Percentiles rank a stretch among this genome's conserved stretches.
These are phyloP conservation scores for Pseudogymnoascus sp. DNA, from an alignment of 2,329 filamentous ascomycete genomes.

Conservation along the genomic window DNA sequence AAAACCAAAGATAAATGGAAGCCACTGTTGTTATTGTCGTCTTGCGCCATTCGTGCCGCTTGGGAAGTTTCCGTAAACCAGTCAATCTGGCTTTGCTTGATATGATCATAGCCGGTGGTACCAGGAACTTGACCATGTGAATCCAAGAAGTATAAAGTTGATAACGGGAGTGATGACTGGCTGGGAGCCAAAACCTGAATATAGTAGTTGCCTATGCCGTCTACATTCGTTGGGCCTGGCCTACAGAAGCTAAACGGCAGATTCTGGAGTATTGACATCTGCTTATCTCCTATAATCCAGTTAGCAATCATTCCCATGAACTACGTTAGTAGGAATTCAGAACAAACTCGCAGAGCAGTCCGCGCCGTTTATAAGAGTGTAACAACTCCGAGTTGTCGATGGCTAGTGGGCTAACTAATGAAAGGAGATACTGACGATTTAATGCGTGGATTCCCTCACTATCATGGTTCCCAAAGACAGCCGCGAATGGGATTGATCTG, in stretches of 20 bases:
- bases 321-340: too few relatives aligned
- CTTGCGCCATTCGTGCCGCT: conserved; percentile 61
- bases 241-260: conserved; percentile 79
- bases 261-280: conserved; percentile 78
- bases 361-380: conserved; percentile 17
- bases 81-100: conserved; percentile 83
- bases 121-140: conserved; percentile 82
- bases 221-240: conserved; percentile 71
- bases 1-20: conserved; percentile 86
- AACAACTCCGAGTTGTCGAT: conserved; percentile 17
- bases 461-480: conserved; percentile 95
- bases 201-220: conserved; percentile 88
- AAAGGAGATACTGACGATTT: conserved; percentile 32
- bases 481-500: conserved; percentile 80
- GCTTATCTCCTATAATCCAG: conserved; percentile 40
- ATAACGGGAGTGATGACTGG: conserved; percentile 70
- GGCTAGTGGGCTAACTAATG: conserved; percentile 15
- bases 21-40: conserved; percentile 71
- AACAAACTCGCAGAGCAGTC: too few relatives aligned
- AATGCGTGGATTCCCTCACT: conserved; percentile 58
- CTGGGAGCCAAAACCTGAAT: conserved; percentile 78
- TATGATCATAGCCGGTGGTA: conserved; percentile 85
- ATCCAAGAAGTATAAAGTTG: conserved; percentile 88
- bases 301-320: conserved; percentile 24
- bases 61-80: conserved; percentile 78